Percentiles rank a stretch among this genome's conserved stretches.
These are phyloP conservation scores for Trichoderma koningiopsis DNA, from an alignment of 2,329 filamentous ascomycete genomes.

Conservation along the genomic window DNA sequence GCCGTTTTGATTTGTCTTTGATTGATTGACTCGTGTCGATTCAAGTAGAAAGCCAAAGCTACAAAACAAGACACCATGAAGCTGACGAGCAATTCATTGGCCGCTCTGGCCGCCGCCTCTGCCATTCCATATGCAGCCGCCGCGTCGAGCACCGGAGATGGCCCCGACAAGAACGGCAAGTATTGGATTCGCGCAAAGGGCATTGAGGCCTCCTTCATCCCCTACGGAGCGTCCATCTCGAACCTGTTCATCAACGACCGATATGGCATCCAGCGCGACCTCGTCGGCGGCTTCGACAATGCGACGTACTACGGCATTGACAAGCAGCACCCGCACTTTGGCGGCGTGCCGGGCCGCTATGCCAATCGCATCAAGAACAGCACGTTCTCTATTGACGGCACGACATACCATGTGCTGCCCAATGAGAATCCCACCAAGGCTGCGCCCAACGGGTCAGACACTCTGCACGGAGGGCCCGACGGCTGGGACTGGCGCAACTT, in stretches of 20 bases:
- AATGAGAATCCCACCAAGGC: constrained; percentile 63
- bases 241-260: constrained; percentile 72
- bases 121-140: constrained; percentile 27
- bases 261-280: constrained; percentile 67
- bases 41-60: neutral
- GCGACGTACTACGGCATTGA: constrained; percentile 69
- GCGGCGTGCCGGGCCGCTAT: constrained; percentile 73
- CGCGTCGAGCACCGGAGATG: constrained; percentile 26
- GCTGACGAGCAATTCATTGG: constrained; percentile 27
- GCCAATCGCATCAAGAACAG: constrained; percentile 81
- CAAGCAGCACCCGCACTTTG: constrained; percentile 68
- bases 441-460: constrained; percentile 59
- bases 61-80: constrained; percentile 30
- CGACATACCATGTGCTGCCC: constrained; percentile 58
- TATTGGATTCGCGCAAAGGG: constrained; percentile 70
- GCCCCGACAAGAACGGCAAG: constrained; percentile 63
- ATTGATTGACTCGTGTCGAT: neutral
- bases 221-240: constrained; percentile 73
- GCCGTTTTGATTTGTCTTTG: neutral
- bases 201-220: constrained; percentile 69
- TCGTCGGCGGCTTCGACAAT: constrained; percentile 76
- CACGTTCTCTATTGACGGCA: constrained; percentile 68
- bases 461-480: constrained; percentile 68
- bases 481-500: constrained; percentile 81
- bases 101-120: constrained; percentile 28